Evolutionary conservation across 2,329 filamentous ascomycete species (phyloP).

Genomic region (Fusarium hostae): DNA sequence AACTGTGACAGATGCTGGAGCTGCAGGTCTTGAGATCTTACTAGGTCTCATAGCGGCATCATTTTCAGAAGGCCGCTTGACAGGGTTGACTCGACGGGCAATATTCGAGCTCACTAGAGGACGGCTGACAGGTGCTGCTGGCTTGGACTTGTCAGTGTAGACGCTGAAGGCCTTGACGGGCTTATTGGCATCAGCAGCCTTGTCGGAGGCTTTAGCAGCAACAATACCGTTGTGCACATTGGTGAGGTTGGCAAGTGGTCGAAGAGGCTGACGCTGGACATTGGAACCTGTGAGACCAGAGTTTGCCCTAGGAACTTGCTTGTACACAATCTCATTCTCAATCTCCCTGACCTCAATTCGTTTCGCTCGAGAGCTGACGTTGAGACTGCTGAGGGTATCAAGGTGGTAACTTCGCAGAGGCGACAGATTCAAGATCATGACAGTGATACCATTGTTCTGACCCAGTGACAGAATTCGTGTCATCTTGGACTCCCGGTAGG

Average conservation of each 20-base stretch:
- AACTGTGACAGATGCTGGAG: slow-evolving; percentile 58
- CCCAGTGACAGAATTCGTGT: slow-evolving; percentile 91
- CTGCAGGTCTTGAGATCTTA: slow-evolving; percentile 53
- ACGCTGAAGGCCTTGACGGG: slow-evolving; percentile 88
- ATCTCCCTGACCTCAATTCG: slow-evolving; percentile 96
- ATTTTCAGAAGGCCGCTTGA: slow-evolving; percentile 58
- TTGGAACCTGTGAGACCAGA: slow-evolving; percentile 53
- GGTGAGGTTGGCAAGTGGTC: slow-evolving; percentile 78
- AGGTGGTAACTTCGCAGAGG: slow-evolving; percentile 93
- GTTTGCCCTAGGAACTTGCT: slow-evolving; percentile 72
- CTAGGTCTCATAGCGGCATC: slow-evolving; percentile 56
- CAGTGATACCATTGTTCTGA: slow-evolving; percentile 92
- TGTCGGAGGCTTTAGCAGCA: slow-evolving; percentile 59
- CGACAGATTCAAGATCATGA: slow-evolving; percentile 96
- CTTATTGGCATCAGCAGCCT: slow-evolving; percentile 60
- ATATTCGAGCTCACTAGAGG: slow-evolving; percentile 51
- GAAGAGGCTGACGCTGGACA: slow-evolving; percentile 76
- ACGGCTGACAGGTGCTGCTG: slow-evolving; percentile 51
- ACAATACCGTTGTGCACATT: slow-evolving; percentile 74
- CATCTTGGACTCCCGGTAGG: slow-evolving; percentile 97
- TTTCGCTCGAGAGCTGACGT: slow-evolving; percentile 94
- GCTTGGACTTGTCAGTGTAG: slow-evolving; percentile 78
- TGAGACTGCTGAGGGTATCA: slow-evolving; percentile 91
- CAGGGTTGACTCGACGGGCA: slow-evolving; percentile 47
- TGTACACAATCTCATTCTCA: slow-evolving; percentile 93